Base-by-base conservation (phyloP, 139 green algal species). In the Marvania coccoides region DNA sequence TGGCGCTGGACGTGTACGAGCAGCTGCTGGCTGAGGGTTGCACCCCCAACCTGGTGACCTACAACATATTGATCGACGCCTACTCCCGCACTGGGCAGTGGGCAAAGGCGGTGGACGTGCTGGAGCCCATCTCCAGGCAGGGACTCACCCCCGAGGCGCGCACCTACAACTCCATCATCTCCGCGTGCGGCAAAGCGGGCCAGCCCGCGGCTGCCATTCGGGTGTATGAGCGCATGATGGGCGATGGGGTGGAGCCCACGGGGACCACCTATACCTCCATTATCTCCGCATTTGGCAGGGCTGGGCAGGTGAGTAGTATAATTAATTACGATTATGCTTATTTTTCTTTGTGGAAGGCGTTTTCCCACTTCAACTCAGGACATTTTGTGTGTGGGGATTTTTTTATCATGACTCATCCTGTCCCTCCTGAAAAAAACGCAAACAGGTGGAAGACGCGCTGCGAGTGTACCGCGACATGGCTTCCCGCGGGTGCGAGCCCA, bases 141-240 rank as follows among this genome's bases (percentile, higher is more conserved):
- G 84, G 81, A 34, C 65, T 81, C 30, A 47, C 56, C 4, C 84
- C 85, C 36, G 90, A 94, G 71, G 81, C 83, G 23, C 89, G 82
- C 26, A 91, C 80, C 29, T 94, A 88, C 81, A 93, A 94, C 70
- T 79, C 85, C 8, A 74, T 92, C 24, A 87, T 92, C 30, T 78
- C 88, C 9, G 56, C 82, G 12, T 86, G 87, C 53, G 82, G 80
- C 56, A 93, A 92, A 70, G 69, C 86, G 23, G 83, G 86, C 5
- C 79, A 85, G 38, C 86, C 77, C 67, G 75, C 83, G 35, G 65
- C 81, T 2, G 79, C 76, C 5, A 15, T 70, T 0, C 24, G 40
- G 13, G 64, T 84, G 42, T 81, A 88, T 45, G 53, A 61, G 15
- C 54, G 75, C 34, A 84, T 92, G 80, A 28, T 85, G 40, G 51